Percentiles rank a stretch among this genome's conserved stretches.
Conservation (phyloP, 306 rosid species). For the Cicer pinnatifidum region DNA sequence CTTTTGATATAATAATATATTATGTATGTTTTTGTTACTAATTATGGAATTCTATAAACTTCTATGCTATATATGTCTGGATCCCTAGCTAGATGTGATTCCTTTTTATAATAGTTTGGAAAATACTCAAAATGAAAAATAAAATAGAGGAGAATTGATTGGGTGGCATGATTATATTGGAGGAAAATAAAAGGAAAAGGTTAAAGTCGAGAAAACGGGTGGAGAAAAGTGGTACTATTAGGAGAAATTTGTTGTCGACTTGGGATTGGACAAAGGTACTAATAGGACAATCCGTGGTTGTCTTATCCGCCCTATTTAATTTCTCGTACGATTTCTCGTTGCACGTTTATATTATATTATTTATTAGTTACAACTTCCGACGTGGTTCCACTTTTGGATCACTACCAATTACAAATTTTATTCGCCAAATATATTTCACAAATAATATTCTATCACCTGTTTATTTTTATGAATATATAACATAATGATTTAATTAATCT, state of each 20-base stretch:
- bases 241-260: constrained; percentile 45
- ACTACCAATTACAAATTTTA: no score
- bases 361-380: no score
- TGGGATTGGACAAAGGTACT: constrained; percentile 33
- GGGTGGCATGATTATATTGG: constrained; percentile 35
- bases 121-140: neutral
- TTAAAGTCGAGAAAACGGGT: neutral
- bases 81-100: neutral
- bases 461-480: no score
- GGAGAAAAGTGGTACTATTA: constrained; percentile 22
- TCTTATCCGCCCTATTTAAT: constrained; percentile 15
- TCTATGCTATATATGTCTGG: constrained; percentile 17
- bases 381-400: no score
- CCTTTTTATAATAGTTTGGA: neutral
- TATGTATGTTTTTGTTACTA: neutral
- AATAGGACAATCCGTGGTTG: constrained; percentile 17
- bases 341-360: neutral
- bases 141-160: neutral
- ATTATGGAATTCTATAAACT: neutral
- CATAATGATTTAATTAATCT: no score
- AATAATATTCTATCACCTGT: no score
- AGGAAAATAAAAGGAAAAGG: constrained; percentile 7
- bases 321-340: constrained; percentile 32
- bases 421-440: no score
- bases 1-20: neutral